Evolutionary conservation across 2,329 filamentous ascomycete species (phyloP), one percentile per base, ranked within the genome.

Genomic region (Diaporthe capsici): DNA sequence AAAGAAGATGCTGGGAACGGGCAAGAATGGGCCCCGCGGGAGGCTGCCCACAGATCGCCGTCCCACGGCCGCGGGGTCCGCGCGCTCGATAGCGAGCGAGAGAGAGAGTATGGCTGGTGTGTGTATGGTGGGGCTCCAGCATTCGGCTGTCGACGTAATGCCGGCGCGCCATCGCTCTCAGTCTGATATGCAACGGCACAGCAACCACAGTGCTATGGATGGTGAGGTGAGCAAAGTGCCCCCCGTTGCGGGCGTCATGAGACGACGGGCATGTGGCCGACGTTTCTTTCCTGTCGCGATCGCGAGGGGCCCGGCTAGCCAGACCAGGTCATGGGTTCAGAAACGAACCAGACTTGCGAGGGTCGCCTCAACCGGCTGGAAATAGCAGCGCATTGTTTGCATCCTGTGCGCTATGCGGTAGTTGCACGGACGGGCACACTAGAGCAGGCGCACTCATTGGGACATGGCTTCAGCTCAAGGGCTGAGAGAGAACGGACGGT

Each of bases 281-380:
- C 44, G 28, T 67, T 49, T 34, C 61, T 20, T 20, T 47, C 60
- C 20, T 22, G 25, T 65, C 61, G 42, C 49, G 61, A 65, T 65
- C 25, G 53, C 25, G 25, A 17, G 57, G 57, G 22, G 34, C 61
- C 42, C 47, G 42, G 61, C 42, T 6, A 67, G 9, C 25, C 42
- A 44, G 22, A 28, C 65, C 9, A 28, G 47, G 65, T 8, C 65
- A 68, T 39, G 65, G 65, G 47, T 25, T 68, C 63, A n/a, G 44
- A 68, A 51, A 68, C 31, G 28, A 68, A 34, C 44, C 63, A 53
- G 65, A 68, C 47, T 70, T 42, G 65, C 65, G 49, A 70, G 49
- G 44, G 22, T 22, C 12, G 20, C n/a, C 22, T 31, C 47, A 53
- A 12, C 5, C 47, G 49, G 65, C 65, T 42, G 47, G 49, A 70